phyloP scores from a whole-genome alignment of 208 protist genomes.

The Spongospora subterranea region DNA sequence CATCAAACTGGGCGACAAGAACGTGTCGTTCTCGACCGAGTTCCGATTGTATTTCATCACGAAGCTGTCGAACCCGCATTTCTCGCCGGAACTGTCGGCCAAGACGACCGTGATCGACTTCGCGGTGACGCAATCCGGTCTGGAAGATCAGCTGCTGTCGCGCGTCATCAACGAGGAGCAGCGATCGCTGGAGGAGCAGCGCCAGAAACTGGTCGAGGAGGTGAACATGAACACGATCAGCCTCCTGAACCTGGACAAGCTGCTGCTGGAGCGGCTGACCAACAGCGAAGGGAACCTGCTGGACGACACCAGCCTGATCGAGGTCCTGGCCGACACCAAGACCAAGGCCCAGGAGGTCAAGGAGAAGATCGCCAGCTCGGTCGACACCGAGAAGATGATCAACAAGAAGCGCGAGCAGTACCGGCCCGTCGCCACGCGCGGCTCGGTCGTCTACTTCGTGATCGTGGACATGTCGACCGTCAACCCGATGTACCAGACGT shows the following conservation, averaged over 20 bases:
- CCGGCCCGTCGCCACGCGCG: constrained; percentile 91
- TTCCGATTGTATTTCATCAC: constrained; percentile 94
- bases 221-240: constrained; percentile 70
- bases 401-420: constrained; percentile 94
- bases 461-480: constrained; percentile 95
- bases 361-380: constrained; percentile 90
- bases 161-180: constrained; percentile 95
- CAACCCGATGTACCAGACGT: constrained; percentile 97
- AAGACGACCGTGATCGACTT: constrained; percentile 98
- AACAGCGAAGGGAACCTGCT: constrained; percentile 78
- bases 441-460: constrained; percentile 97
- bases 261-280: constrained; percentile 92
- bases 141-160: constrained; percentile 82
- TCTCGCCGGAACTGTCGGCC: constrained; percentile 95
- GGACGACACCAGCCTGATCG: constrained; percentile 86
- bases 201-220: constrained; percentile 88
- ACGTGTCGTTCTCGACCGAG: constrained; percentile 66
- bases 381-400: constrained; percentile 94
- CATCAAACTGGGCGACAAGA: constrained; percentile 83
- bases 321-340: constrained; percentile 94
- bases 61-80: constrained; percentile 97
- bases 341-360: constrained; percentile 89
- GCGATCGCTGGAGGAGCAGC: constrained; percentile 94
- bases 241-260: constrained; percentile 91
- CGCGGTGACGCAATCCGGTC: constrained; percentile 93